Evolutionary conservation across 176 grass and related monocot species (phyloP).

Genomic region (Oryza officinalis): DNA sequence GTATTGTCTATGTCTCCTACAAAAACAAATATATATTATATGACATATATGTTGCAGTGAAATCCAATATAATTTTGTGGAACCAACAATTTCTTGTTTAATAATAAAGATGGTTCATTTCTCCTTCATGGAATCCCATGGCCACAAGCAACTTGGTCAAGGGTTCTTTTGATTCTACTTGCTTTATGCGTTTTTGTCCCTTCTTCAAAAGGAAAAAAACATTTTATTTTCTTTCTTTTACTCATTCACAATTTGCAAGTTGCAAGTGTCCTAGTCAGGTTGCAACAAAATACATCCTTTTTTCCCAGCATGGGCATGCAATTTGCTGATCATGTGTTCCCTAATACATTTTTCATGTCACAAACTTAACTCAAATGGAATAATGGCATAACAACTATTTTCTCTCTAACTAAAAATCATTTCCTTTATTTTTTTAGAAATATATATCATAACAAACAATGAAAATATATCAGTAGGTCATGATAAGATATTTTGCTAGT

Average conservation of each 20-base stretch:
- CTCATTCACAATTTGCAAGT: conserved; percentile 6
- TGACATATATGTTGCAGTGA: not conserved
- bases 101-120: conserved; percentile 12
- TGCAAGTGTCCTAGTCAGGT: conserved; percentile 10
- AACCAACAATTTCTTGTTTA: conserved; percentile 2
- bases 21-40: conserved; percentile 16
- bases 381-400: not conserved
- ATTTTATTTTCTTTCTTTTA: not conserved
- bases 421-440: no score
- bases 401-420: not conserved
- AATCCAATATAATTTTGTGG: not conserved
- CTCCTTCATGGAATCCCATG: not conserved
- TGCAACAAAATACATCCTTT: not conserved
- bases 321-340: not conserved
- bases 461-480: not conserved
- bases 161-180: not conserved
- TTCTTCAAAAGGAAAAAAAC: not conserved
- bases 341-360: not conserved
- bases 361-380: not conserved
- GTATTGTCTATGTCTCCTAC: not conserved
- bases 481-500: not conserved
- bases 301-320: not conserved
- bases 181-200: not conserved
- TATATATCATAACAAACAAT: not conserved
- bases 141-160: conserved; percentile 34